These are phyloP conservation scores for Mayamaea pseudoterrestris DNA, from an alignment of 108 stramenopile species.

Conservation along the genomic window DNA sequence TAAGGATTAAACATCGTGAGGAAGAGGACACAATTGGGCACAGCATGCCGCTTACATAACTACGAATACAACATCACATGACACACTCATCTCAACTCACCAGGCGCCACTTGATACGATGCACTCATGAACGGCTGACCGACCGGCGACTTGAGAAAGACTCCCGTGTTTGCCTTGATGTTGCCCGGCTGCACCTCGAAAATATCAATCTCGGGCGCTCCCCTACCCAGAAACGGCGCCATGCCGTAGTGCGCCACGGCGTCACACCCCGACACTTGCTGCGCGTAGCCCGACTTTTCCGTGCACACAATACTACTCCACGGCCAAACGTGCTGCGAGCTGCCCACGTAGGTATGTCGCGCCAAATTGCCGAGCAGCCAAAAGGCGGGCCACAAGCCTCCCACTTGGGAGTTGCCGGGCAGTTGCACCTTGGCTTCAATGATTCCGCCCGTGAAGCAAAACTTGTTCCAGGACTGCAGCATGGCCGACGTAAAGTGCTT, in stretches of 20 bases:
- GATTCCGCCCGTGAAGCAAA: slow-evolving; percentile 96
- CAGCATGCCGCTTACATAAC: too few species aligned
- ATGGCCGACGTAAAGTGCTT: slow-evolving; percentile 90
- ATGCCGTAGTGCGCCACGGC: slow-evolving; percentile 82
- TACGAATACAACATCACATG: too few species aligned
- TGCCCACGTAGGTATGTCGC: slow-evolving; percentile 88
- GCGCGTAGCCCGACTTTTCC: slow-evolving; percentile 30
- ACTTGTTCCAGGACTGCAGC: slow-evolving; percentile 97
- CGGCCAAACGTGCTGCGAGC: slow-evolving; percentile 85
- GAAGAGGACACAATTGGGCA: too few species aligned
- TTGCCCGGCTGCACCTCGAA: slow-evolving; percentile 85
- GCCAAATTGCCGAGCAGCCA: slow-evolving; percentile 96
- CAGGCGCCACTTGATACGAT: slow-evolving; percentile 83
- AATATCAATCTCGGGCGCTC: slow-evolving; percentile 97
- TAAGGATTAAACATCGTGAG: too few species aligned
- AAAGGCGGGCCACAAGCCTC: slow-evolving; percentile 96
- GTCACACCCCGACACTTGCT: slow-evolving; percentile 68
- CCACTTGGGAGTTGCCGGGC: slow-evolving; percentile 73
- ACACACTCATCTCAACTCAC: too few species aligned
- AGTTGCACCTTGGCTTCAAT: slow-evolving; percentile 79
- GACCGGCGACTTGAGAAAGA: slow-evolving; percentile 55
- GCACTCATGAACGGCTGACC: slow-evolving; percentile 79
- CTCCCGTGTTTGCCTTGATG: slow-evolving; percentile 42
- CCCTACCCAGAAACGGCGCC: slow-evolving; percentile 64
- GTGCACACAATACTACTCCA: slow-evolving; percentile 65